Conservation (phyloP, 352 stramenopile species). For the Phytopythium sindhum region DNA sequence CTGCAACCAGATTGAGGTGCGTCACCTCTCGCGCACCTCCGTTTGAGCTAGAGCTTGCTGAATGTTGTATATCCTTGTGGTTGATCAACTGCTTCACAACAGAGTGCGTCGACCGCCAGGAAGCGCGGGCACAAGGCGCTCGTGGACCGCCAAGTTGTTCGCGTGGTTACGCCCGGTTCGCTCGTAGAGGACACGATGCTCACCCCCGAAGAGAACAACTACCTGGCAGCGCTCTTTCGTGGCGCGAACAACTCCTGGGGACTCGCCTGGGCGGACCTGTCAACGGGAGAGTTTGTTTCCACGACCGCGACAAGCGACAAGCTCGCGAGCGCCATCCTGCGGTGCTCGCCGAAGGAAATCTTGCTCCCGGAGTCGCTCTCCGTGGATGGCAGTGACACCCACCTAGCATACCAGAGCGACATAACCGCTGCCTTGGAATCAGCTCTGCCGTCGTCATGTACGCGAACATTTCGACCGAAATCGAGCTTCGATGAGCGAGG, state of each 20-base stretch:
- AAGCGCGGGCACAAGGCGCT: slow-evolving; percentile 56
- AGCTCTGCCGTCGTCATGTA: slow-evolving; percentile 42
- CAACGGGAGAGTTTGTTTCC: slow-evolving; percentile 74
- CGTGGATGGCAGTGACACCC: not conserved
- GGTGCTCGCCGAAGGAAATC: slow-evolving; percentile 68
- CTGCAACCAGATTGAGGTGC: slow-evolving; percentile 78
- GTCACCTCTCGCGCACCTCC: not conserved
- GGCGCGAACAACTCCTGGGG: slow-evolving; percentile 35
- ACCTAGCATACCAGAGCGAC: slow-evolving; percentile 13
- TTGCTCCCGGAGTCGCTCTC: slow-evolving; percentile 34
- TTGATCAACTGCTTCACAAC: not conserved
- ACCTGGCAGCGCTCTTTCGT: slow-evolving; percentile 53
- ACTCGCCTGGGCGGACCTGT: slow-evolving; percentile 72
- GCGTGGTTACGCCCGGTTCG: slow-evolving; percentile 71
- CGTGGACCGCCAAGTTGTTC: slow-evolving; percentile 74
- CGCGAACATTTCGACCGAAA: slow-evolving; percentile 56
- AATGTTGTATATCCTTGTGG: not conserved
- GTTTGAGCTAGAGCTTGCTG: not conserved
- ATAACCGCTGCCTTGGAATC: slow-evolving; percentile 28
- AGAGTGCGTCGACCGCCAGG: slow-evolving; percentile 49
- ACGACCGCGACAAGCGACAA: slow-evolving; percentile 55
- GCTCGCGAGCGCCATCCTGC: slow-evolving; percentile 50
- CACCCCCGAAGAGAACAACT: slow-evolving; percentile 74
- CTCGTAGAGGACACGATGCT: slow-evolving; percentile 80
- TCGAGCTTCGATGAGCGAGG: slow-evolving; percentile 15